Percentiles rank a stretch among this genome's conserved stretches.
phyloP scores from a whole-genome alignment of 495 filamentous ascomycete genomes.

The Rhizodiscina lignyota region DNA sequence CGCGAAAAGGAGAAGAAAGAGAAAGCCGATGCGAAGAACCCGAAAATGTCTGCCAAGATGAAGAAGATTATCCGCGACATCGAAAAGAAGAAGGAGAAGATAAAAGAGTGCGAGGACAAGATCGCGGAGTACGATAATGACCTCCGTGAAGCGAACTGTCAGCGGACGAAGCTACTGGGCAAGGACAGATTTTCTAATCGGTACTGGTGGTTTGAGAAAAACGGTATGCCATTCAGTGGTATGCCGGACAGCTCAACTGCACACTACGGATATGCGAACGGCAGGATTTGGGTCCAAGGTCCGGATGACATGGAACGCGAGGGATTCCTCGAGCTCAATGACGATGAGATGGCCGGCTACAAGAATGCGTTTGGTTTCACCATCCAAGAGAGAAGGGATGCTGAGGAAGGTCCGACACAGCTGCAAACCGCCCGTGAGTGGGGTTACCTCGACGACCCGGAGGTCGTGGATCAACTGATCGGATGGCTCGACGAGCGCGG shows the following conservation, averaged over 20 bases:
- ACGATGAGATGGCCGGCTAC: slow-evolving; percentile 45
- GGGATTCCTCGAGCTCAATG: slow-evolving; percentile 65
- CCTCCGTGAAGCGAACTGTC: slow-evolving; percentile 81
- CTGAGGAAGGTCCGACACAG: slow-evolving; percentile 70
- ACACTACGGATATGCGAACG: slow-evolving; percentile 77
- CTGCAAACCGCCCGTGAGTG: slow-evolving; percentile 67
- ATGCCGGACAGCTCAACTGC: slow-evolving; percentile 78
- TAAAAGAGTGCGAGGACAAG: slow-evolving; percentile 66
- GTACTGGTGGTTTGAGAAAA: slow-evolving; percentile 98
- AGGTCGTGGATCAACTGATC: slow-evolving; percentile 58
- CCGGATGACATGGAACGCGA: slow-evolving; percentile 77
- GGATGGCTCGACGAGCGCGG: slow-evolving; percentile 80
- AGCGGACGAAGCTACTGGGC: slow-evolving; percentile 73
- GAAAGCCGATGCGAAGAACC: slow-evolving; percentile 62
- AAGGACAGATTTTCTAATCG: slow-evolving; percentile 95
- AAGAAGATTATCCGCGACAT: slow-evolving; percentile 77
- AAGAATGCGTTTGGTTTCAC: slow-evolving; percentile 55
- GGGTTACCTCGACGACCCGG: slow-evolving; percentile 76
- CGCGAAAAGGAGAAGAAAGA: slow-evolving; percentile 56
- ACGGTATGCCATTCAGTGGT: slow-evolving; percentile 91
- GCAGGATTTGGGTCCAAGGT: slow-evolving; percentile 88
- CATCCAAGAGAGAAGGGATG: slow-evolving; percentile 67
- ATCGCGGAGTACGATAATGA: slow-evolving; percentile 78
- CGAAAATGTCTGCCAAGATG: slow-evolving; percentile 74
- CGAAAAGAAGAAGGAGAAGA: slow-evolving; percentile 60